Percentiles rank a stretch among this genome's conserved stretches.
Evolutionary conservation across 495 filamentous ascomycete species (phyloP).

Genomic region (Echria macrotheca): DNA sequence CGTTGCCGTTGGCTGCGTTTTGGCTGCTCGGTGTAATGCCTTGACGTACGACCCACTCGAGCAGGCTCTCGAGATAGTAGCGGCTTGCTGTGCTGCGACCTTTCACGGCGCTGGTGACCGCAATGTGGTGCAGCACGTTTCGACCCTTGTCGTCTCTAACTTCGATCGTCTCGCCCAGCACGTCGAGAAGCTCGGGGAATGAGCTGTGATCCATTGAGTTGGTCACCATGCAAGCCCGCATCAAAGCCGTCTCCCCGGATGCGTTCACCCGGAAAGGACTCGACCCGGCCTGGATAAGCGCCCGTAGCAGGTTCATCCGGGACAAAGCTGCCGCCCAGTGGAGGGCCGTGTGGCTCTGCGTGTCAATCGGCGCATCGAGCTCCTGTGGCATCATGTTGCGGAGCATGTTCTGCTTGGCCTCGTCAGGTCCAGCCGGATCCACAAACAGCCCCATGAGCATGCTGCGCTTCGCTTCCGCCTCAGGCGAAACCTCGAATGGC

Average conservation of each 20-base stretch:
- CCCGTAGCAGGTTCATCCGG: constrained; percentile 70
- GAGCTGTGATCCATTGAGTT: constrained; percentile 84
- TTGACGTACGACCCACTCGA: constrained; percentile 89
- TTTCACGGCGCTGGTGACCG: constrained; percentile 87
- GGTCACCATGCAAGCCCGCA: constrained; percentile 79
- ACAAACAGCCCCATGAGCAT: constrained; percentile 85
- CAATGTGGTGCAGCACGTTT: constrained; percentile 93
- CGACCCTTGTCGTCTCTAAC: constrained; percentile 81
- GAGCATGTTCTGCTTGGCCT: constrained; percentile 37
- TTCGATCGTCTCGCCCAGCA: constrained; percentile 86
- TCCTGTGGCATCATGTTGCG: constrained; percentile 66
- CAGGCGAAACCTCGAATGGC: constrained; percentile 58
- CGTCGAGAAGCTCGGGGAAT: constrained; percentile 76
- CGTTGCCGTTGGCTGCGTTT: constrained; percentile 28
- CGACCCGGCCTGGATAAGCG: constrained; percentile 75
- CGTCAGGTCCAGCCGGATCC: constrained; percentile 59
- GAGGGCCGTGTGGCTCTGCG: constrained; percentile 78
- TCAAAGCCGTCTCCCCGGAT: constrained; percentile 83
- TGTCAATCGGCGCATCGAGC: constrained; percentile 84
- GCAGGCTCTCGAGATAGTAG: constrained; percentile 86
- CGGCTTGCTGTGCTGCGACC: constrained; percentile 77
- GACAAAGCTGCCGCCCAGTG: constrained; percentile 97
- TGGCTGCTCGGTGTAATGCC: constrained; percentile 62
- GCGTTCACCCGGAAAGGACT: constrained; percentile 82
- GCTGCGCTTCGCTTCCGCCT: constrained; percentile 67